Conservation (phyloP, 1,139 yeast species). For the Pichia sp. region DNA sequence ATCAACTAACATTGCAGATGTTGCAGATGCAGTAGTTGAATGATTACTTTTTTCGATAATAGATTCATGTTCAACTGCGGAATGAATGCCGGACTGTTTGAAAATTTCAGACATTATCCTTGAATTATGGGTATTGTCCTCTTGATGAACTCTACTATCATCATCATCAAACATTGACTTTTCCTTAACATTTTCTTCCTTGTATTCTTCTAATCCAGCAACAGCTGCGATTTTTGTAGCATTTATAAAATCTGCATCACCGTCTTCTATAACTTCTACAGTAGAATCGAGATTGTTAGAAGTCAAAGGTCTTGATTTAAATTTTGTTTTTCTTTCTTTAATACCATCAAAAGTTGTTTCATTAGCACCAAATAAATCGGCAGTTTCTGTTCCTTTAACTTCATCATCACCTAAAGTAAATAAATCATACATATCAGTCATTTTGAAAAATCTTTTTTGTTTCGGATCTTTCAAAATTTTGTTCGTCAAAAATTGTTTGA, state of each 20-base stretch:
- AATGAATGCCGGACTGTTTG: constrained; percentile 65
- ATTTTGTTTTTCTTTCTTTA: constrained; percentile 31
- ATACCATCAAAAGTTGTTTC: constrained; percentile 35
- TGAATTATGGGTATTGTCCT: constrained; percentile 39
- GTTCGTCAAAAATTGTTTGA: constrained; percentile 89
- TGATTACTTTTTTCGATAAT: constrained; percentile 45
- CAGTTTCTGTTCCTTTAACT: constrained; percentile 60
- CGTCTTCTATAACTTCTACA: constrained; percentile 30
- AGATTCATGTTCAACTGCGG: constrained; percentile 73
- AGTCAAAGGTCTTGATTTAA: constrained; percentile 11
- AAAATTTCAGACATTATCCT: constrained; percentile 71
- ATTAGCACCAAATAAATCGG: constrained; percentile 52
- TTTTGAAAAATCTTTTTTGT: constrained; percentile 85
- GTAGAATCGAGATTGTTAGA: not conserved
- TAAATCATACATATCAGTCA: constrained; percentile 84
- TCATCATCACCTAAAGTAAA: constrained; percentile 76
- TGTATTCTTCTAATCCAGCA: constrained; percentile 45
- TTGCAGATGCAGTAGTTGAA: constrained; percentile 22
- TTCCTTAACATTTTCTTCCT: constrained; percentile 34
- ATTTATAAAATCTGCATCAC: constrained; percentile 40
- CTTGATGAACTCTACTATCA: constrained; percentile 11
- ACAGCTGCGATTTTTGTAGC: constrained; percentile 52
- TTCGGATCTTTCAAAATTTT: constrained; percentile 94
- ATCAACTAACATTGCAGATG: constrained; percentile 41
- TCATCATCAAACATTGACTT: constrained; percentile 20